phyloP scores from a whole-genome alignment of 2,329 filamentous ascomycete species.

The Colletotrichum lupini region DNA sequence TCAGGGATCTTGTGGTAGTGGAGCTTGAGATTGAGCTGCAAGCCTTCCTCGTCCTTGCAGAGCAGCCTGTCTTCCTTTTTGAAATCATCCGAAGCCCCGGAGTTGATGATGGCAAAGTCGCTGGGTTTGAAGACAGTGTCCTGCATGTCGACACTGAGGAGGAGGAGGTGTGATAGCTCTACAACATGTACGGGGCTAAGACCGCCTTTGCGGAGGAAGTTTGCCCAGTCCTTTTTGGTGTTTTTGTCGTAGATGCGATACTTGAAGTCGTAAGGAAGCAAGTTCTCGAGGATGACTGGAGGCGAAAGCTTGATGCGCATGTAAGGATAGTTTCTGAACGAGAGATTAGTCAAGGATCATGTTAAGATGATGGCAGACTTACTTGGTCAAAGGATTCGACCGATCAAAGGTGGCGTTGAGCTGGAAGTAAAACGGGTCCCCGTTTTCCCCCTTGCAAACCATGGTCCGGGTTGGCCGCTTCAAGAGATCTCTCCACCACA shows the following conservation, averaged over 20 bases:
- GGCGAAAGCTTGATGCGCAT: constrained; percentile 94
- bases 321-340: constrained; percentile 81
- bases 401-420: constrained; percentile 88
- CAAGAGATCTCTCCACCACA: constrained; percentile 94
- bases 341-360: constrained; percentile 43
- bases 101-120: constrained; percentile 97
- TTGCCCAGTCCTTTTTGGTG: constrained; percentile 98
- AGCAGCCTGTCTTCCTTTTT: constrained; percentile 81
- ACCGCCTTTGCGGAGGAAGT: constrained; percentile 95
- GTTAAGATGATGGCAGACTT: constrained; percentile 43
- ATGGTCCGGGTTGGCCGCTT: constrained; percentile 87
- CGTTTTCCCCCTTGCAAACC: constrained; percentile 87
- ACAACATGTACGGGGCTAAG: constrained; percentile 98
- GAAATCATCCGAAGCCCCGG: constrained; percentile 88
- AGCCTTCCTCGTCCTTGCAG: constrained; percentile 86
- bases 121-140: constrained; percentile 94
- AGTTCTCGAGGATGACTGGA: constrained; percentile 92
- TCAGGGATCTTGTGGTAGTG: constrained; percentile 93
- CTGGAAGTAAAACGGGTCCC: constrained; percentile 96
- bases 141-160: constrained; percentile 96
- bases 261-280: constrained; percentile 98
- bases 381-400: constrained; percentile 83
- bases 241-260: constrained; percentile 99
- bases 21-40: constrained; percentile 82
- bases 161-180: constrained; percentile 90